Evolutionary conservation across 1,284 basidiomycete genomes (phyloP).

Genomic region (Wallemia mellicola): DNA sequence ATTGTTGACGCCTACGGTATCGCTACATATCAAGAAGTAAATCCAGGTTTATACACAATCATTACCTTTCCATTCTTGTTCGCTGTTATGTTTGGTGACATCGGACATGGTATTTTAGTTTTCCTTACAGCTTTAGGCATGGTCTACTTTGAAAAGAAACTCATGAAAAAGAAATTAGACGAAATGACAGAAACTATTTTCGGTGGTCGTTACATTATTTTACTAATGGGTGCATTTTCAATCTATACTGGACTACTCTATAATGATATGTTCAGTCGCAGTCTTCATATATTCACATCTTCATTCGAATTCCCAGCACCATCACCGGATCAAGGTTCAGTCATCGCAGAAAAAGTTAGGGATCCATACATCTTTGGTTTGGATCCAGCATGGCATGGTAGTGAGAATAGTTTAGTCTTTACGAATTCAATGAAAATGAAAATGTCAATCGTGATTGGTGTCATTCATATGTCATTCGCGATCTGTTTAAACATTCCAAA

Average conservation of each 20-base stretch:
- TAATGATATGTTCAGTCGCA: conserved; percentile 96
- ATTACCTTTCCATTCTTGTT: conserved; percentile 96
- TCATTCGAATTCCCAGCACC: conserved; percentile 53
- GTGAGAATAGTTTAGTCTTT: conserved; percentile 75
- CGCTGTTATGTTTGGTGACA: conserved; percentile 98
- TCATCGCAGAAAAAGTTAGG: conserved; percentile 28
- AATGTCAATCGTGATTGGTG: conserved; percentile 90
- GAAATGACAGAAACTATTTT: conserved; percentile 82
- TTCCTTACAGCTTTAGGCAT: conserved; percentile 45
- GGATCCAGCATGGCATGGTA: conserved; percentile 82
- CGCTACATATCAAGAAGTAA: conserved; percentile 85
- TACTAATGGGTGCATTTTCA: conserved; percentile 87
- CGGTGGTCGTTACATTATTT: conserved; percentile 90
- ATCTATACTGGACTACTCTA: conserved; percentile 92
- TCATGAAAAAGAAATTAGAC: conserved; percentile 42
- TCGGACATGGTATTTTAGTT: conserved; percentile 78
- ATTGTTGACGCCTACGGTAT: conserved; percentile 97
- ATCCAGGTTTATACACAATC: conserved; percentile 79
- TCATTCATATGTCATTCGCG: conserved; percentile 96
- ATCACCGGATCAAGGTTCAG: conserved; percentile 17
- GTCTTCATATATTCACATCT: conserved; percentile 59
- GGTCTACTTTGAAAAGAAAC: conserved; percentile 55
- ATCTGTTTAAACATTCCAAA: conserved; percentile 86
- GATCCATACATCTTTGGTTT: conserved; percentile 69
- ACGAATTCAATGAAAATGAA: conserved; percentile 99